phyloP scores from a whole-genome alignment of 768 basidiomycete species.

The Podaxis sp. region DNA sequence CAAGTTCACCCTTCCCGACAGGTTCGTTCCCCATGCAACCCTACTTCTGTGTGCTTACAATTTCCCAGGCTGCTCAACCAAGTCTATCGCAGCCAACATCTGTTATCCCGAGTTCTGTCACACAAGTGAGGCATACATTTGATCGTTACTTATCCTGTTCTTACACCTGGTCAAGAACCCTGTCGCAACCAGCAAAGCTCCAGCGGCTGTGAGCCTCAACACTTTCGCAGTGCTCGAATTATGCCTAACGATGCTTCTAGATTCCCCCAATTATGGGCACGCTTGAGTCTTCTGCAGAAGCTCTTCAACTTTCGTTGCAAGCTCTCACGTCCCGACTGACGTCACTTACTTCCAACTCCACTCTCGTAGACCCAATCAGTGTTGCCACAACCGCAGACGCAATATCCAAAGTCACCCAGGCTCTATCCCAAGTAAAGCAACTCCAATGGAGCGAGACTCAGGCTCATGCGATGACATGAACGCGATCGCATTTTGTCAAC shows the following conservation, averaged over 20 bases:
- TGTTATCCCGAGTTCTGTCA: neutral
- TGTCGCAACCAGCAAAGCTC: neutral
- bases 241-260: neutral
- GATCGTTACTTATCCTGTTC: neutral
- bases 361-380: slow-evolving; percentile 38
- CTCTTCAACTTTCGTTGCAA: slow-evolving; percentile 51
- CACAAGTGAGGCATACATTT: neutral
- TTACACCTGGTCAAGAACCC: neutral
- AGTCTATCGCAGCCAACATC: neutral
- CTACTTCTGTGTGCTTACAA: neutral
- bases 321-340: slow-evolving; percentile 48
- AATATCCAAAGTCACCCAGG: slow-evolving; percentile 59
- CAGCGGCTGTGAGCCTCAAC: neutral
- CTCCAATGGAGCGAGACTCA: slow-evolving; percentile 45
- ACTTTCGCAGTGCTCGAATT: neutral
- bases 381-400: slow-evolving; percentile 65
- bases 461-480: slow-evolving; percentile 8
- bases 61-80: neutral
- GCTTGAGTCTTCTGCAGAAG: slow-evolving; percentile 27
- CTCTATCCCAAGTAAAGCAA: slow-evolving; percentile 55
- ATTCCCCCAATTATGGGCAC: neutral
- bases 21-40: neutral
- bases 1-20: neutral
- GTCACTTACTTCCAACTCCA: slow-evolving; percentile 32
- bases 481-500: no score